A percentile compares a stretch with the other conserved stretches of the same genome.
Evolutionary conservation across 495 filamentous ascomycete species (phyloP).

Genomic region (Talaromyces wortmannii): DNA sequence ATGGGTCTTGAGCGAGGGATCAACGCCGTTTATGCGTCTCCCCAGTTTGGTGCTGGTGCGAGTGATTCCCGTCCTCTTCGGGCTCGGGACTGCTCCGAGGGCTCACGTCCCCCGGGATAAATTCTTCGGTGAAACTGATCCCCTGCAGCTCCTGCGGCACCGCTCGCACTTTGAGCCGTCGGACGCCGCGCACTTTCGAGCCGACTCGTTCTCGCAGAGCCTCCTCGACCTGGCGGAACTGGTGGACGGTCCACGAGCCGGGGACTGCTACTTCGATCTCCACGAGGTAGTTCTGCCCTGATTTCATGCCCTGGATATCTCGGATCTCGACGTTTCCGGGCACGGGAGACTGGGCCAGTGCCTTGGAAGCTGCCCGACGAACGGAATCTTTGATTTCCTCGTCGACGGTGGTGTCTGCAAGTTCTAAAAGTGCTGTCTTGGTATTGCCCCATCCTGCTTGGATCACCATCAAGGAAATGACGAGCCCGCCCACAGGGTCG

Average conservation of each 20-base stretch:
- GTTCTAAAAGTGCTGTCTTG: slow-evolving; percentile 68
- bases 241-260: slow-evolving; percentile 59
- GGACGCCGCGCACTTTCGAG: slow-evolving; percentile 69
- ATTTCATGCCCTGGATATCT: slow-evolving; percentile 81
- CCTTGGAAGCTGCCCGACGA: slow-evolving; percentile 53
- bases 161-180: slow-evolving; percentile 75
- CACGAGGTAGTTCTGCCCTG: slow-evolving; percentile 89
- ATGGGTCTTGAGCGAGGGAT: not conserved
- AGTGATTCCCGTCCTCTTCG: slow-evolving; percentile 41
- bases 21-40: slow-evolving; percentile 10
- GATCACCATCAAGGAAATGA: slow-evolving; percentile 90
- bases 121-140: slow-evolving; percentile 64
- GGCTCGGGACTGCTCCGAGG: slow-evolving; percentile 60
- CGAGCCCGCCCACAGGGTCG: slow-evolving; percentile 87
- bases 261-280: slow-evolving; percentile 81
- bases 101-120: slow-evolving; percentile 62
- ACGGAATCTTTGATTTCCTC: slow-evolving; percentile 69
- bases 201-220: slow-evolving; percentile 62
- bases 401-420: slow-evolving; percentile 85
- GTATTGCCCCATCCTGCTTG: slow-evolving; percentile 87
- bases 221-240: slow-evolving; percentile 63
- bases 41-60: slow-evolving; percentile 12
- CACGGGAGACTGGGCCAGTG: slow-evolving; percentile 38
- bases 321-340: slow-evolving; percentile 47
- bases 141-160: slow-evolving; percentile 52